Evolutionary conservation across 202 grass and related monocot genomes (phyloP), one percentile per base, ranked within the genome.

Genomic region (Brachypodium distachyon): DNA sequence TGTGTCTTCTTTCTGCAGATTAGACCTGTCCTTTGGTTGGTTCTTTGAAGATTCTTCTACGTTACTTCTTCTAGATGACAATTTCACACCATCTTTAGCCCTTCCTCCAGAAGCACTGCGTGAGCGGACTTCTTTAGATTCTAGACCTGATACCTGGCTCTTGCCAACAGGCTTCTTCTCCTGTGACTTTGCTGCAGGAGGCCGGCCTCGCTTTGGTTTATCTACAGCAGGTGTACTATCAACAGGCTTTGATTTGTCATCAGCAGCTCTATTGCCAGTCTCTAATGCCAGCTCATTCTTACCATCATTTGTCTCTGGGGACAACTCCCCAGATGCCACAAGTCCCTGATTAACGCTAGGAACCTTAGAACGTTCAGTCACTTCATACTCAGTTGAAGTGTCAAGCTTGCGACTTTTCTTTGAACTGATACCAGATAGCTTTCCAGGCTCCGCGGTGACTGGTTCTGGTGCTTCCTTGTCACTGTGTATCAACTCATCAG

Each of bases 71-170:
- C 25, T 85, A 61, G 74, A 46, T 37, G 61, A 68, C 73, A 46
- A 21, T 40, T 86, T 61, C 9, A 28, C 9, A 63, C 38, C 62
- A 77, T 82, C 75, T 81, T 85, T 86, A 44, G 31, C 69, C 41
- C 68, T 91, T 39, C 86, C 73, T 71, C 80, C 73, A 36, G 88
- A 87, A 84, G 84, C 49, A 77, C 51, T 82, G 25, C 29, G 37
- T 38, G 12, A 55, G 16, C 84, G 85, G 72, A 74, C 49, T 28
- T 88, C 86, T 69, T 80, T 73, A 61, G 70, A 83, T 56, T 82
- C 67, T 55, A 77, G 23, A 57, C 37, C 70, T 74, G 80, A 83
- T 54, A 16, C 33, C 53, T 80, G 61, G 77, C 18, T 71, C 48
- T 79, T 78, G 38, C 23, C 72, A 81, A 21, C 33, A 81, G 41